These are phyloP conservation scores for Syzygium malaccense DNA, from an alignment of 441 rosid species.

Conservation along the genomic window DNA sequence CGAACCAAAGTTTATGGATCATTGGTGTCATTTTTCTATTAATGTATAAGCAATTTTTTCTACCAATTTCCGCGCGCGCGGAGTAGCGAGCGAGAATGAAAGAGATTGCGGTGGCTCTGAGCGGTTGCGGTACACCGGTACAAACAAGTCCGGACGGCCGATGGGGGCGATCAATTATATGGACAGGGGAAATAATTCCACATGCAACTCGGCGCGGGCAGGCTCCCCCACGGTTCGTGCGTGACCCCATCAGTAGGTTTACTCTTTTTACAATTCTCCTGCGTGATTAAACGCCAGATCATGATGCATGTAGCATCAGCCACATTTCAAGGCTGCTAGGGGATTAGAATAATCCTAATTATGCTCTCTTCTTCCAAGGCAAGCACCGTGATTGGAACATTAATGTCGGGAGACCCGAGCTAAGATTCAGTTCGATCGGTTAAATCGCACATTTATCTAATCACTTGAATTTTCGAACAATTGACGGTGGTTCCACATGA, in stretches of 20 bases:
- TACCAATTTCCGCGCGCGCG: background rate
- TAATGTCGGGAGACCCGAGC: no score
- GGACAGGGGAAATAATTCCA: background rate
- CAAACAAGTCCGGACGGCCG: background rate
- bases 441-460: background rate
- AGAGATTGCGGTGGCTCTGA: background rate
- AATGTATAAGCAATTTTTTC: background rate
- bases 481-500: background rate
- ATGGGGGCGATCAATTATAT: background rate
- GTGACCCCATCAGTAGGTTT: background rate
- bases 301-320: background rate
- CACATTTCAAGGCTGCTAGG: background rate
- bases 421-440: background rate
- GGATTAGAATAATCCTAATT: background rate
- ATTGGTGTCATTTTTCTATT: background rate
- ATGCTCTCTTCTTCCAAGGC: background rate
- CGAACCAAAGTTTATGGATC: no score
- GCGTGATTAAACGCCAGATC: background rate
- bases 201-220: background rate
- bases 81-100: background rate
- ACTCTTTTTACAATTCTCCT: background rate
- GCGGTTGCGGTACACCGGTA: background rate
- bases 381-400: background rate
- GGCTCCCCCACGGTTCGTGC: background rate
- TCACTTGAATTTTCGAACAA: accelerated